phyloP scores from a whole-genome alignment of 495 filamentous ascomycete species.

The Aspergillus sparsus region DNA sequence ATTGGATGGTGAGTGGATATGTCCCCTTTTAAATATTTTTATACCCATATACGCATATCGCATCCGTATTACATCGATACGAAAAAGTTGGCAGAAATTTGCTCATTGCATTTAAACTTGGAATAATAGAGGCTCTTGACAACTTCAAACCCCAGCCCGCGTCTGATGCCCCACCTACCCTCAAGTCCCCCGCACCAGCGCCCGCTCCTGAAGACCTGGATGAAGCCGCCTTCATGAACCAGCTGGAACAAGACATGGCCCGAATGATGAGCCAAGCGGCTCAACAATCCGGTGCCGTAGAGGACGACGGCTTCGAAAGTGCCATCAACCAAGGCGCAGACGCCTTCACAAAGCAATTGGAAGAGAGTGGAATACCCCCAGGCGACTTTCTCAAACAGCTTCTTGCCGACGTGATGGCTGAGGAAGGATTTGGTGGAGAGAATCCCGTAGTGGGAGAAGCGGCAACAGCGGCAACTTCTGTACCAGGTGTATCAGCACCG shows the following conservation, averaged over 20 bases:
- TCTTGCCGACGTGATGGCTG: constrained; percentile 78
- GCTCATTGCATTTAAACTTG: neutral
- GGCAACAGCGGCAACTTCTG: constrained; percentile 10
- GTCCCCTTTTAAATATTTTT: constrained; percentile 12
- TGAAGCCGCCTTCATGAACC: constrained; percentile 72
- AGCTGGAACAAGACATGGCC: constrained; percentile 86
- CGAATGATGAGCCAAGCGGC: constrained; percentile 60
- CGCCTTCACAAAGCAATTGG: constrained; percentile 74
- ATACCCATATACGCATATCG: neutral
- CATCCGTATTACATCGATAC: too few species aligned
- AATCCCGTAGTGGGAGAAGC: constrained; percentile 23
- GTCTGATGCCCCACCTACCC: constrained; percentile 32
- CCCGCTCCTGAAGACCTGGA: constrained; percentile 31
- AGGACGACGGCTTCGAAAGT: constrained; percentile 29
- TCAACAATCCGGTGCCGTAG: constrained; percentile 28
- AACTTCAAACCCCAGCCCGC: constrained; percentile 65
- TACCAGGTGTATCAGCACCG: constrained; percentile 8
- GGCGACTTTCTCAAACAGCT: constrained; percentile 82
- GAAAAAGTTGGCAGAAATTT: neutral
- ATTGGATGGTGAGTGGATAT: constrained; percentile 65
- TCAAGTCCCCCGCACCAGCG: constrained; percentile 37
- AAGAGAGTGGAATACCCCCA: constrained; percentile 67
- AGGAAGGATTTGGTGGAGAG: constrained; percentile 54
- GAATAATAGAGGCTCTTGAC: constrained; percentile 76
- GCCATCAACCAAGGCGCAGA: constrained; percentile 43